Base-by-base conservation (phyloP, 2,329 filamentous ascomycete genomes). In the Trichoderma gracile region DNA sequence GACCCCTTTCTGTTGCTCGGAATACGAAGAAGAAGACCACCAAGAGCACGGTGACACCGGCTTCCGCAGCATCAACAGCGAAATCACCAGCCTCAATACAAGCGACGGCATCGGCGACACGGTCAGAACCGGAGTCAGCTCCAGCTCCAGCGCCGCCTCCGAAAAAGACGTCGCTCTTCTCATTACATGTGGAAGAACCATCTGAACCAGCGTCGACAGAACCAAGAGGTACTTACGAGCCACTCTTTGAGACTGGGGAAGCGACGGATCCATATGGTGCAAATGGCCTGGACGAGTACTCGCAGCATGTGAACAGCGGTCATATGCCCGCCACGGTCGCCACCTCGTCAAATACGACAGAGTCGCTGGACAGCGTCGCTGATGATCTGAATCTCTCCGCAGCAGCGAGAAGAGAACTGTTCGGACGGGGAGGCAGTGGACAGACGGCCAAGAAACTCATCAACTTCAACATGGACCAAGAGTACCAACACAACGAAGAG, bases 381-480 rank as follows among this genome's bases (percentile, higher is more conserved):
- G 79, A 88, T 63, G 88, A 92, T 67, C 84, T 97, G 45, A 90
- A 95, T 68, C 86, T 97, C 15, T 91, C 92, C 3, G 85, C 87
- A 5, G 83, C 90, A 0, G 89, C 92, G 68, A 84, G 89, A 46
- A 88, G 94, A 47, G 93, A 96, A 73, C 85, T 98, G 3, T 94
- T 98, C 73, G 94, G 94, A 1, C 89, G 93, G 5, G 76, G 76
- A 23, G 82, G 82, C 23, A 72, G 74, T 50, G 74, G 74, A 38
- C 73, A 73, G 46, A 70, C 72, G 17, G 71, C 75, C 8, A 80
- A 84, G n/a, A 88, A 85, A 49, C 84, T 97, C 43, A 84, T 93
- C 68, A 93, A 90, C 72, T 97, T 97, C 83, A 92, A 96, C 78
- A 93, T 92, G 68, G 92, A 96, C 74, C 80, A 82, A 65, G 93